Evolutionary conservation across 805 yeast species (phyloP), one percentile per base, ranked within the genome.

Genomic region (Ogataea glucozyma): DNA sequence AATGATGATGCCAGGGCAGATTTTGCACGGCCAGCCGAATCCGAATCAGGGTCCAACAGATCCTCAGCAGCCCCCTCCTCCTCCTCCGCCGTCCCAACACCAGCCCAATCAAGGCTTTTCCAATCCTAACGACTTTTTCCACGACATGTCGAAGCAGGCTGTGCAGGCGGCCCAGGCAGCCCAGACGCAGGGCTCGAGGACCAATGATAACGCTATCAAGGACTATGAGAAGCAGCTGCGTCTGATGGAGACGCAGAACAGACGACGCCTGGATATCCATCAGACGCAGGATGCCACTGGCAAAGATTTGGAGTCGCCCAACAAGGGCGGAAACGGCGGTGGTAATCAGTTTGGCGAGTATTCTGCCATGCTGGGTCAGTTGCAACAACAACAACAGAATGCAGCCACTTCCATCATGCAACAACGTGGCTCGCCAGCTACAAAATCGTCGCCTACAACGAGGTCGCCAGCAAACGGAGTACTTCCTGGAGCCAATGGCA

Each of bases 201-300:
- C 38, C 26, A 51, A 70, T 66, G 61, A 53, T 44, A 74, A 73
- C 54, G 90, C 91, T 1, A 66, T 87, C 29, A 87, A 83, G 54
- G 95, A 87, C 58, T 87, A 88, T 61, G 95, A 87, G 61, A 81
- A 79, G 71, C 91, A 86, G 62, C 67, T 86, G 51, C 76, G 85
- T 75, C 60, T 83, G 41, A 66, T 88, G 57, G 95, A 87, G 55
- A 78, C 78, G 49, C 90, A 85, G 59, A 87, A 85, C 62, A 82
- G 83, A 58, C 79, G 78, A 60, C 72, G 86, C 41, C 66, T 85
- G 38, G 81, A 76, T 52, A 75, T 71, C 40, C 79, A 75, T 4
- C 61, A 79, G 27, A 69, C 63, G 23, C 65, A 57, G n/a, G 53
- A 43, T 22, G 34, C 43, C n/a, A n/a, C n/a, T n/a, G n/a, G n/a